Evolutionary conservation across 805 yeast genomes (phyloP), one percentile per base, ranked within the genome.

Genomic region (Wickerhamomyces subpelliculosus): DNA sequence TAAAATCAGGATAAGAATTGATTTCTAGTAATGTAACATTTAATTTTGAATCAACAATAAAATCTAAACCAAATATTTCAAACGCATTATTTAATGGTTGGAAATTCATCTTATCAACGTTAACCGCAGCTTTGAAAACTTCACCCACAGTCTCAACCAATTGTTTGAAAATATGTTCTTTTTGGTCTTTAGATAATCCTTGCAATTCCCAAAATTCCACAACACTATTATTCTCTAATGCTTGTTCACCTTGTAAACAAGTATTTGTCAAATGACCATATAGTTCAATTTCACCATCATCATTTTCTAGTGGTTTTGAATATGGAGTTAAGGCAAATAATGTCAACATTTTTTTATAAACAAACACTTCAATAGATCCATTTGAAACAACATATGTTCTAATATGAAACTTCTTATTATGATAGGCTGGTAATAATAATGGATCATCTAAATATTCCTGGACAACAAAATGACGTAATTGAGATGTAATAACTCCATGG

Each of bases 1-100:
- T 88, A 64, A 93, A 93, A 56, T 93, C 98, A 1, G 98, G 98
- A 54, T 82, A 93, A 13, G 97, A 81, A 53, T 93, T 93, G 32
- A 88, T 85, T 58, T 93, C 97, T 30, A 90, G 62, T 21, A 93
- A 55, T 32, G 67, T 69, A 3, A 84, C 90, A 12, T 68, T 57
- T 18, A 59, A 54, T 23, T 74, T 64, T 2, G 60, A 63, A 48
- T 78, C 80, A 14, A 93, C 84, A 38, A 93, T 60, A 58, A 88
- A 89, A 57, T 93, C 98, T 13, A 93, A 67, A 1, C 98, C 98
- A 55, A 72, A 93, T 7, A 86, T 70, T 58, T 93, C 98, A 54
- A 85, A 74, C 0, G 94, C 90, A 58, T 87, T 87, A 1, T 64
- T 60, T 41, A 89, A 54, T 0, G 97, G 89, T 57, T 78, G 83